Base-by-base conservation (phyloP, 2,329 filamentous ascomycete genomes). In the Alternaria rosae region DNA sequence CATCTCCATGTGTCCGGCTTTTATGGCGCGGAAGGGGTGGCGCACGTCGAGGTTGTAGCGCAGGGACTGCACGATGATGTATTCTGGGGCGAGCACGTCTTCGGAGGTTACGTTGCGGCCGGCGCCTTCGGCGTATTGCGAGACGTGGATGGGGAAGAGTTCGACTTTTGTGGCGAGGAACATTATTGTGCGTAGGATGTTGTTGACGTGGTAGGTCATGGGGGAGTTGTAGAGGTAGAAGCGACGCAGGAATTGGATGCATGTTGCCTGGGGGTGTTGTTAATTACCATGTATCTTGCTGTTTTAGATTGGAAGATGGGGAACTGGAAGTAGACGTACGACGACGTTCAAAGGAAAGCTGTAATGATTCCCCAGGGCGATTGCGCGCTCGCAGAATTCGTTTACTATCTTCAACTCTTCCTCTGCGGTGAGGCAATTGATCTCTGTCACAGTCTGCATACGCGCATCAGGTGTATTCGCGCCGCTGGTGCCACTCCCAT, bases 211-310 rank as follows among this genome's bases (percentile, higher is more conserved):
- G 77, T 99, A 98, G 28, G 94, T 97, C 92, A 98, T 97, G 74
- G 94, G 88, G 42, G 92, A 96, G 81, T 98, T 97, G 74, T 92
- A 94, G 38, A 97, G 87, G 82, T 98, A 99, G 85, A 99, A 98
- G 60, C 95, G 91, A 58, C 92, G 91, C 62, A 99, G 86, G 78
- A 96, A 97, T 75, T 96, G 89, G 64, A 94, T 91, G 4, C 93
- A 92, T 7, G 94, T 97, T 25, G 91, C 89, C 85, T 88, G 54
- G n/a, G 21, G 10, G 3, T n/a, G 10, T 15, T 35, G 35, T 59
- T 30, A 66, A 44, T 42, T 41, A 2, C 25, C 12, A 6, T 21
- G 57, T 41, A 4, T 42, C 6, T 4, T 30, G 4, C 17, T 30
- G 7, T 15, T 21, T 17, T 10, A 13, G 11, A 9, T 17, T 10